phyloP scores from a whole-genome alignment of 2,329 filamentous ascomycete species.

The Trematosphaeria pertusa region DNA sequence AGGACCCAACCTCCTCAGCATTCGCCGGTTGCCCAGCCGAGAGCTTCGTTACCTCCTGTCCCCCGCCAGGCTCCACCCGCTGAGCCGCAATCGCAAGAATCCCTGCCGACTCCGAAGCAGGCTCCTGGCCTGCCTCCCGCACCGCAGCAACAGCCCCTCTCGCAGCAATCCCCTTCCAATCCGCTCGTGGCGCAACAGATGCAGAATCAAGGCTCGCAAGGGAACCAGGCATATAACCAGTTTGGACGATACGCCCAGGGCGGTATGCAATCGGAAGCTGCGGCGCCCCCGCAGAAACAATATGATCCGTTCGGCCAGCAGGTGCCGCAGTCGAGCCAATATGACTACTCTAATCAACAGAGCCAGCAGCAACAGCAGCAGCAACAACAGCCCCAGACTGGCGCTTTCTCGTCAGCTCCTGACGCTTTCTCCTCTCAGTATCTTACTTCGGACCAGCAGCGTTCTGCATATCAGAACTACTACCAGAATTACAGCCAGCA shows the following conservation, averaged over 20 bases:
- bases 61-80: conserved; percentile 53
- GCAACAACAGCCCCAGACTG: conserved; percentile 67
- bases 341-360: conserved; percentile 57
- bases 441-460: conserved; percentile 78
- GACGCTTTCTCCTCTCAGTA: conserved; percentile 80
- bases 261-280: conserved; percentile 64
- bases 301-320: conserved; percentile 89
- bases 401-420: conserved; percentile 74
- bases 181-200: conserved; percentile 62
- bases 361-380: conserved; percentile 64
- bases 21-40: conserved; percentile 84
- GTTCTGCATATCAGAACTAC: conserved; percentile 75
- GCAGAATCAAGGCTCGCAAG: conserved; percentile 56
- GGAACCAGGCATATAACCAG: conserved; percentile 62
- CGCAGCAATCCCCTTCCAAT: conserved; percentile 53
- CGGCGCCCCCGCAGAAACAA: conserved; percentile 74
- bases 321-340: conserved; percentile 58
- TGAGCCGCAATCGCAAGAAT: conserved; percentile 49
- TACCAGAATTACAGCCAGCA: conserved; percentile 64
- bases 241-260: conserved; percentile 74
- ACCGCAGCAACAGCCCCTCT: conserved; percentile 58
- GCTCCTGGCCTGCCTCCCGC: conserved; percentile 68
- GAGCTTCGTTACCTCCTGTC: conserved; percentile 83
- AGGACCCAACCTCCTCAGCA: conserved; percentile 91
- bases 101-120: conserved; percentile 61